These are phyloP conservation scores for Flaveria linearis DNA, from an alignment of 129 eudicot genomes.

Conservation along the genomic window DNA sequence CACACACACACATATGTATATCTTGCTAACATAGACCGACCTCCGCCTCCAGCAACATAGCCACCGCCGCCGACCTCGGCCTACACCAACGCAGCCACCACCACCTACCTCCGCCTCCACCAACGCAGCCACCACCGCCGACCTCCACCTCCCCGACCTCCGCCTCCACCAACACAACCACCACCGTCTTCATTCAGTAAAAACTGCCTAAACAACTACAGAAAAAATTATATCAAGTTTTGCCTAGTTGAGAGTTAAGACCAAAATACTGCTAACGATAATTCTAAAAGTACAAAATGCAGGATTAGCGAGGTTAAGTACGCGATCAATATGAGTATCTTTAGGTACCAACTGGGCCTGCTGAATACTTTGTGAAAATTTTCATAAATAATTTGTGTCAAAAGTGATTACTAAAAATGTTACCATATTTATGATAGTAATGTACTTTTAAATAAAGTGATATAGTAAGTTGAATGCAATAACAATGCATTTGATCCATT, in stretches of 20 bases:
- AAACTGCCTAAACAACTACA: constrained; percentile 75
- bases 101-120: no score
- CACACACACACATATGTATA: no score
- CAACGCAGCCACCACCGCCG: no score
- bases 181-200: constrained; percentile 55
- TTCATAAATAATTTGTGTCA: neutral
- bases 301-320: neutral
- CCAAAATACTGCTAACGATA: neutral
- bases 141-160: no score
- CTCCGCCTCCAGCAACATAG: no score
- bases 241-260: neutral
- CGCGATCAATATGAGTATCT: neutral
- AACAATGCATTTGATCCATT: neutral
- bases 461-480: neutral
- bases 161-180: no score
- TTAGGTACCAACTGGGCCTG: neutral
- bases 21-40: no score
- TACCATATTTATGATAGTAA: neutral
- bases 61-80: no score
- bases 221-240: constrained; percentile 3
- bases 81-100: no score
- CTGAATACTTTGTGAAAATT: neutral
- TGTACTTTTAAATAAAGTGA: neutral
- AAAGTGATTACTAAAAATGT: neutral
- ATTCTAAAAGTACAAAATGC: neutral